Conservation (phyloP, 2,329 filamentous ascomycete genomes). For the Penicillium sp. region DNA sequence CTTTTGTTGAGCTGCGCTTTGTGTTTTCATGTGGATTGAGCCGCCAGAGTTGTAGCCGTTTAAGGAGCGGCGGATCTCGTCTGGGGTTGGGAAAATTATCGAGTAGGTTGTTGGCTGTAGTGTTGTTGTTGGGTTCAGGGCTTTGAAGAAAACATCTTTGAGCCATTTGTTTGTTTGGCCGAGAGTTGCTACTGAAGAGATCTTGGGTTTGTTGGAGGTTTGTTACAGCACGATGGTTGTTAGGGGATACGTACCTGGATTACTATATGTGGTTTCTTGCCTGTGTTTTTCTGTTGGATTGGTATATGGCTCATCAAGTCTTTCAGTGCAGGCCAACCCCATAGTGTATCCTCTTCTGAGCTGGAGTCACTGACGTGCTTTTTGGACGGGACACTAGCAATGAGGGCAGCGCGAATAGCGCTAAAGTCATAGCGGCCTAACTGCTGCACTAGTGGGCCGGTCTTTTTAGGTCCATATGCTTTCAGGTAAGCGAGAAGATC, state of each 20-base stretch:
- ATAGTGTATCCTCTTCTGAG: constrained; percentile 55
- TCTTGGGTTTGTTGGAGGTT: constrained; percentile 50
- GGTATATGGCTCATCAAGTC: constrained; percentile 58
- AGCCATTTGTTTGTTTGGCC: constrained; percentile 72
- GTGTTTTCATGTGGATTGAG: constrained; percentile 79
- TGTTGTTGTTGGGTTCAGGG: constrained; percentile 31
- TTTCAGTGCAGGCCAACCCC: constrained; percentile 72
- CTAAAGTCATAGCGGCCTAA: constrained; percentile 68
- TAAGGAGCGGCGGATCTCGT: constrained; percentile 72
- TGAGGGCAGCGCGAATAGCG: constrained; percentile 63
- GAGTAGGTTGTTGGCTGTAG: constrained; percentile 55
- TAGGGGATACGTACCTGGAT: constrained; percentile 32
- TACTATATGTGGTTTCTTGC: constrained; percentile 36
- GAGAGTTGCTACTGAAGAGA: constrained; percentile 81
- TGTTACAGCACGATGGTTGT: neutral
- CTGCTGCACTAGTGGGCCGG: constrained; percentile 55
- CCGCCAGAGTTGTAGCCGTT: constrained; percentile 74
- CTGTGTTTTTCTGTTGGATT: constrained; percentile 27
- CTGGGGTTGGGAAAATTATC: constrained; percentile 75
- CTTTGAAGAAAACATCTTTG: constrained; percentile 59
- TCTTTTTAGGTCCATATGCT: constrained; percentile 62
- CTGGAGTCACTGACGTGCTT: constrained; percentile 51
- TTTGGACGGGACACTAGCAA: constrained; percentile 75
- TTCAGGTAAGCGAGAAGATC: constrained; percentile 72
- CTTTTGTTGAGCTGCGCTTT: constrained; percentile 66